Conservation (phyloP, 306 rosid genomes). For the Chamaecrista fasciculata region DNA sequence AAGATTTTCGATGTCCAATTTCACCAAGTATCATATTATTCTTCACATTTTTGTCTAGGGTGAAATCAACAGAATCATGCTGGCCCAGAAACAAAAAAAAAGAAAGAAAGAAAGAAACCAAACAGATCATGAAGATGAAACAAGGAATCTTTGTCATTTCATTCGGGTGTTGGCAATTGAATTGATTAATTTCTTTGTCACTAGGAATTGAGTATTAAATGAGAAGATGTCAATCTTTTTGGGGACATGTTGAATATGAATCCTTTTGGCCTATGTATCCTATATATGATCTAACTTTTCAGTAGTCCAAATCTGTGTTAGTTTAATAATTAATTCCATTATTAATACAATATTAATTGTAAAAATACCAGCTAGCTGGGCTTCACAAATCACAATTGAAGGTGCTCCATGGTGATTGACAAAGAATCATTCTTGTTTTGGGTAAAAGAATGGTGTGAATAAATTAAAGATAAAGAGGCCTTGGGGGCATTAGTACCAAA, state of each 20-base stretch:
- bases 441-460: neutral
- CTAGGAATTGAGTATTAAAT: neutral
- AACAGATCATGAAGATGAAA: too few relatives aligned
- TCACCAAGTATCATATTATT: neutral
- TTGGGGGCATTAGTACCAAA: neutral
- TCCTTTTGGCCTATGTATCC: neutral
- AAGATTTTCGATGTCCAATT: neutral
- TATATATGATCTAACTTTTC: neutral
- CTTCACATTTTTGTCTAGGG: neutral
- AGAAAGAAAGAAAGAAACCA: too few relatives aligned
- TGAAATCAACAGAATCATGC: neutral
- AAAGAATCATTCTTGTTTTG: neutral
- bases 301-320: neutral
- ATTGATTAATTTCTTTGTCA: neutral
- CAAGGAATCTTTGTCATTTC: neutral
- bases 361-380: neutral
- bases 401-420: neutral
- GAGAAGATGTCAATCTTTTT: neutral
- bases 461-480: too few relatives aligned
- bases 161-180: neutral
- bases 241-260: conserved; percentile 18
- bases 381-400: neutral
- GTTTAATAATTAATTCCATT: neutral
- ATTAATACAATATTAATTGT: neutral
- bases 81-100: too few relatives aligned